Evolutionary conservation across 768 basidiomycete species (phyloP), one percentile per base, ranked within the genome.

Genomic region (Mycena olivaceomarginata): DNA sequence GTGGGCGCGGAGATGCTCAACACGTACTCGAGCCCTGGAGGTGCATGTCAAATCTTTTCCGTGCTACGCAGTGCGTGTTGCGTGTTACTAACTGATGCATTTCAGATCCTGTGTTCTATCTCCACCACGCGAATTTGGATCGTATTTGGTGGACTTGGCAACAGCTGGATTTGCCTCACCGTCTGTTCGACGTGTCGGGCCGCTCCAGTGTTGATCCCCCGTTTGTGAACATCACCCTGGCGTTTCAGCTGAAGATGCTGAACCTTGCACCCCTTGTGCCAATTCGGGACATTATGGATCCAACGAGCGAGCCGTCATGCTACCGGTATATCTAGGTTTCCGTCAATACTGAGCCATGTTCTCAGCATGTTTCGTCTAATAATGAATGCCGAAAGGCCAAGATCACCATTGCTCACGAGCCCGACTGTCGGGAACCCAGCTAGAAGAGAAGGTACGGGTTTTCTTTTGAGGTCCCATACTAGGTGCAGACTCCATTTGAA

Each of bases 1-100:
- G 79, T 88, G 11, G 86, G 86, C 2, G 88, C 81, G 3, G 84
- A 84, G n/a, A 83, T 84, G 81, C 69, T 56, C 3, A 82, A 87
- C 45, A 46, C 56, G 10, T 75, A 75, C 51, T 75, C 74, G 16
- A 75, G 74, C 25, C 74, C 74, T 7, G 74, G 67, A 22, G 74
- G 68, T 69, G 43, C 39, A 13, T 31, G 4, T 31, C 31, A 31
- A 56, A 70, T 57, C 20, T 16, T 6, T 13, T 59, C 11, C 12
- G 4, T 15, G 31, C 31, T 31, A 31, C 31, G 31, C 31, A 31
- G 31, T 6, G 12, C 25, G 16, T 16, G 31, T 37, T 37, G 4
- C 59, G 5, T 6, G 25, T 12, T 10, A 31, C 18, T 63, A 70
- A 31, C 41, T 57, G 5, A 31, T 31, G 16, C 13, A 4, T 43